These are phyloP conservation scores for Zalaria sp. DNA, from an alignment of 2,329 filamentous ascomycete genomes.

Conservation along the genomic window DNA sequence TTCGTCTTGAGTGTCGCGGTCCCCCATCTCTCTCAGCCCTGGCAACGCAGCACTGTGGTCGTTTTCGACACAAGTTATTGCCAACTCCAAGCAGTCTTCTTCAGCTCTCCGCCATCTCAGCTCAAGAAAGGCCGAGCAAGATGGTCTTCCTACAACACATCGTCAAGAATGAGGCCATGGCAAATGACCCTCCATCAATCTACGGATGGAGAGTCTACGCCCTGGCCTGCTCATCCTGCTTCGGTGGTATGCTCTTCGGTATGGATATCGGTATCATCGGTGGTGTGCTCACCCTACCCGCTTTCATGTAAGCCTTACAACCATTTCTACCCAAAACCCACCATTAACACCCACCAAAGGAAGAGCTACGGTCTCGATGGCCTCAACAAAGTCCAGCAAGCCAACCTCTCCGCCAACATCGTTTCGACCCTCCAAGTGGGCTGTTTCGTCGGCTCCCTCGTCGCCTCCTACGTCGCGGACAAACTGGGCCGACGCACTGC, in stretches of 20 bases:
- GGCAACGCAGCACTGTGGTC: too few species aligned
- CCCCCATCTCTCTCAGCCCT: too few species aligned
- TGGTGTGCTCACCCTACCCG: conserved; percentile 47
- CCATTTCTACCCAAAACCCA: not conserved
- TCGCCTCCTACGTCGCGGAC: conserved; percentile 42
- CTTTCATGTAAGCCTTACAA: conserved; percentile 35
- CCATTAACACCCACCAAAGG: conserved; percentile 15
- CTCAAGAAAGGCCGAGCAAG: not conserved
- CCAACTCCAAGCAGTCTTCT: too few species aligned
- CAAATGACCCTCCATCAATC: conserved; percentile 49
- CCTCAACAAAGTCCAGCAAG: conserved; percentile 24
- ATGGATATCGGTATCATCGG: conserved; percentile 55
- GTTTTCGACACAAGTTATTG: too few species aligned
- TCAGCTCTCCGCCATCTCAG: too few species aligned
- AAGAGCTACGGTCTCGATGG: conserved; percentile 33
- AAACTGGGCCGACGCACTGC: conserved; percentile 39
- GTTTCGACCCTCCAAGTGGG: conserved; percentile 59
- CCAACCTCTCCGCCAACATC: conserved; percentile 50
- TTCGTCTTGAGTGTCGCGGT: too few species aligned
- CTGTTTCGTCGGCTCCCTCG: conserved; percentile 50
- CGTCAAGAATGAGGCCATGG: conserved; percentile 59
- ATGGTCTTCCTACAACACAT: conserved; percentile 37
- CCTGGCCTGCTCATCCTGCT: conserved; percentile 51
- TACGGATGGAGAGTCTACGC: conserved; percentile 57
- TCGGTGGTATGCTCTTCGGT: conserved; percentile 55